Conservation (phyloP, 2,329 filamentous ascomycete genomes). For the Botrytis aclada region DNA sequence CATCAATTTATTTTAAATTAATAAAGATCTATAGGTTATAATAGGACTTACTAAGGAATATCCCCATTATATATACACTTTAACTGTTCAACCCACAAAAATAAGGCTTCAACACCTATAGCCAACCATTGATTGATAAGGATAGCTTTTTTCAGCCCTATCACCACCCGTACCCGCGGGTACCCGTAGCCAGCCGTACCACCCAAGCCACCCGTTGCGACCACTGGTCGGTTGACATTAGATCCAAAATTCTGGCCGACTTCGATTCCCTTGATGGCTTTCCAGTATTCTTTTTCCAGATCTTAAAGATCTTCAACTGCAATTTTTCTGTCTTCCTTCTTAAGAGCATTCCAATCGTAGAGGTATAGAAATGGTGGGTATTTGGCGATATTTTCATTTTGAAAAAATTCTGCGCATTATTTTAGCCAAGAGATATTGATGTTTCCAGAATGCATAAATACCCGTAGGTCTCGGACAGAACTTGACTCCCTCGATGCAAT, state of each 20-base stretch:
- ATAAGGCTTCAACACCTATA: no score
- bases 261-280: neutral
- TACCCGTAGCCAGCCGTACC: no score
- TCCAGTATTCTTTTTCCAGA: neutral
- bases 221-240: no score
- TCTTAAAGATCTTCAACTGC: neutral
- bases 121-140: no score
- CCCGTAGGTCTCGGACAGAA: neutral
- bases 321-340: neutral
- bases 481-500: neutral
- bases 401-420: neutral
- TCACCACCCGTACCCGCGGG: no score
- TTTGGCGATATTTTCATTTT: neutral
- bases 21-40: no score
- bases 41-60: no score
- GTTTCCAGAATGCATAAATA: neutral
- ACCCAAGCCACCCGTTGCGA: no score
- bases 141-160: no score
- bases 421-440: neutral
- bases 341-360: neutral
- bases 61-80: neutral
- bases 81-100: no score
- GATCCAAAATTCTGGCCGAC: neutral
- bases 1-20: no score
- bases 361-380: neutral